These are phyloP conservation scores for Schoenoplectus triqueter DNA, from an alignment of 202 grass and related monocot species.

Conservation along the genomic window DNA sequence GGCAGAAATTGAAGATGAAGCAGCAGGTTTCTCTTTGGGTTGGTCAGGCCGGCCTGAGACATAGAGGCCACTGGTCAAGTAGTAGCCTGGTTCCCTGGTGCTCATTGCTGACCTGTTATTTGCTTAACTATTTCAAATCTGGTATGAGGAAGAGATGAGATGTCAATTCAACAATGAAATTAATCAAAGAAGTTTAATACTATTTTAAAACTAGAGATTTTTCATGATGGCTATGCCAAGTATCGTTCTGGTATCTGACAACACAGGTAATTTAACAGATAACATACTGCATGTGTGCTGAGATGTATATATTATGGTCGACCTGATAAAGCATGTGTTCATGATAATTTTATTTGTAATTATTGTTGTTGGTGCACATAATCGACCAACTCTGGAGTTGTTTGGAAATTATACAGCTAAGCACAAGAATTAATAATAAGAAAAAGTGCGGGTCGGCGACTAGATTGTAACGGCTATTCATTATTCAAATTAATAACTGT, in stretches of 20 bases:
- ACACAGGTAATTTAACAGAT: conserved; percentile 1
- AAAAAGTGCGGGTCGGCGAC: conserved; percentile 9
- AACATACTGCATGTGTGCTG: neutral
- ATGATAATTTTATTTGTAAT: neutral
- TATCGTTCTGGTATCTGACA: neutral
- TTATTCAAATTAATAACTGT: conserved; percentile 25
- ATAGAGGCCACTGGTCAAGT: conserved; percentile 31
- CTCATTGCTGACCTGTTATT: neutral
- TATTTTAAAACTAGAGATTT: neutral
- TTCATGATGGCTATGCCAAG: neutral
- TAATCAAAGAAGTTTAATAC: neutral
- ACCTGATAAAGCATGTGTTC: neutral
- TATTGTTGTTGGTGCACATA: neutral
- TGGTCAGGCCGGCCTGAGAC: conserved; percentile 39
- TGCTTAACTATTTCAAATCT: neutral
- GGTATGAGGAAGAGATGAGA: conserved; percentile 5
- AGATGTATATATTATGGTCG: neutral
- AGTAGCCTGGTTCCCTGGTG: conserved; percentile 32
- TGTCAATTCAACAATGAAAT: neutral
- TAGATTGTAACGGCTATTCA: conserved; percentile 11
- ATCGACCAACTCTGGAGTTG: neutral
- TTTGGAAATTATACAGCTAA: neutral
- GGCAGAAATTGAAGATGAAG: conserved; percentile 23
- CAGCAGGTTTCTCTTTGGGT: conserved; percentile 31
- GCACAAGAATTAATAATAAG: neutral